These are phyloP conservation scores for Linnemannia hyalina DNA, from an alignment of 192 early-diverging fungal genomes.

Conservation along the genomic window DNA sequence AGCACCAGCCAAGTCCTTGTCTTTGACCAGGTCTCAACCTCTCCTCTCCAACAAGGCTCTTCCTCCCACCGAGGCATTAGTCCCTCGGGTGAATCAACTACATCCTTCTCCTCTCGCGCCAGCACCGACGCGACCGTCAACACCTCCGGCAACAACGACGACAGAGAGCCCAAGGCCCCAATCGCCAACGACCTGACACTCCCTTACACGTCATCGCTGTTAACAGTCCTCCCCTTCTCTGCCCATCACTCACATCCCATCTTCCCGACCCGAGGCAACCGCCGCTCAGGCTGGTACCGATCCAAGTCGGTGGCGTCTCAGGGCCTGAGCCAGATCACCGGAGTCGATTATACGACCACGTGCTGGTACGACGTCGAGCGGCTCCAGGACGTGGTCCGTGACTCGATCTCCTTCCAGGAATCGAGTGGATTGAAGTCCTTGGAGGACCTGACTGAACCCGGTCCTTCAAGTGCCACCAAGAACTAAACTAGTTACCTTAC, in stretches of 20 bases:
- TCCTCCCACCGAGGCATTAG: neutral
- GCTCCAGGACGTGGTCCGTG: conserved; percentile 51
- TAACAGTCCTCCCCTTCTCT: conserved; percentile 52
- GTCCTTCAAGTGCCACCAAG: conserved; percentile 13
- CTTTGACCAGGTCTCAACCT: conserved; percentile 26
- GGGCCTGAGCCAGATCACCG: conserved; percentile 41
- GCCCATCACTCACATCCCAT: conserved; percentile 47
- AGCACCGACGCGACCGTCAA: neutral
- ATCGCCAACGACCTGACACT: conserved; percentile 38
- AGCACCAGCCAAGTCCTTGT: conserved; percentile 50
- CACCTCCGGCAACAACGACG: neutral
- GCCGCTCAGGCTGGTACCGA: conserved; percentile 50
- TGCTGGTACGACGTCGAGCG: conserved; percentile 56
- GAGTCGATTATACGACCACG: conserved; percentile 56
- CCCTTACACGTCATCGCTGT: conserved; percentile 39
- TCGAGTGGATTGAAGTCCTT: conserved; percentile 39
- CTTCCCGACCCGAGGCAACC: conserved; percentile 46
- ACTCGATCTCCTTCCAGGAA: conserved; percentile 51
- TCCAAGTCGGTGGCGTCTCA: conserved; percentile 54
- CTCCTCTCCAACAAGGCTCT: neutral
- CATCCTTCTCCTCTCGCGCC: conserved; percentile 5
- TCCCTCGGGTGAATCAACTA: neutral
- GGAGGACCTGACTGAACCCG: conserved; percentile 43
- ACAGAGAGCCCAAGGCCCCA: neutral
- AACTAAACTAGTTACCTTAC: neutral